A percentile compares a stretch with the other conserved stretches of the same genome.
Conservation (phyloP, 108 stramenopile genomes). For the Nitzschia palea region DNA sequence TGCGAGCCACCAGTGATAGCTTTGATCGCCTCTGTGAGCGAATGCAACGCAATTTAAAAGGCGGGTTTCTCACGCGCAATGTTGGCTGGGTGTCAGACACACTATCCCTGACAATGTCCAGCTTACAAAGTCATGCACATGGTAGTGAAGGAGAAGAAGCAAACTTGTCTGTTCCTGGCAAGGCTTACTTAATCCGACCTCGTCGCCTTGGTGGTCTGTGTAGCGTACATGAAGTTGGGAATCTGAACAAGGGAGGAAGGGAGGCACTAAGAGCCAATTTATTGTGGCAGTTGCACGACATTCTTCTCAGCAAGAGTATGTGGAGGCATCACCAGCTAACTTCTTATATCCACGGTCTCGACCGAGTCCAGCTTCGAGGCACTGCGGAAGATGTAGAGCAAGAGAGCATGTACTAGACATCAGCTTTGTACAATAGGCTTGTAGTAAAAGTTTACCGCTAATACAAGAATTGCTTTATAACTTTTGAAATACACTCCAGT, state of each 20-base stretch:
- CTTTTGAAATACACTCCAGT: conserved; percentile 26
- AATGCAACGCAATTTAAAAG: conserved; percentile 40
- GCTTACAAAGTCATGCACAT: conserved; percentile 64
- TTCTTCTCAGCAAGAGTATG: conserved; percentile 78
- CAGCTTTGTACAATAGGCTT: not conserved
- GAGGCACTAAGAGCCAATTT: conserved; percentile 77
- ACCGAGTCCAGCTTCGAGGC: conserved; percentile 69
- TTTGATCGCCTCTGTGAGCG: conserved; percentile 59
- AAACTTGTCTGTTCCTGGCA: conserved; percentile 66
- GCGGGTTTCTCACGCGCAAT: conserved; percentile 44
- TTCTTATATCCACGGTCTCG: conserved; percentile 79
- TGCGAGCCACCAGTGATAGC: conserved; percentile 55
- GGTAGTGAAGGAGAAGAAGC: conserved; percentile 68
- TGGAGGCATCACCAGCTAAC: conserved; percentile 76
- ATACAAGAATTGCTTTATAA: not conserved
- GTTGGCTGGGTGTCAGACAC: conserved; percentile 77
- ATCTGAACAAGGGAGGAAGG: conserved; percentile 56
- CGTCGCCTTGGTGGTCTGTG: conserved; percentile 63
- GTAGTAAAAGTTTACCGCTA: not conserved
- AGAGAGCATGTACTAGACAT: not conserved
- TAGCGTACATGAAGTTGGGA: conserved; percentile 85
- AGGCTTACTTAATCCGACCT: conserved; percentile 73
- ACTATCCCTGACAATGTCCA: conserved; percentile 62
- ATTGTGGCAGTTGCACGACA: conserved; percentile 86
- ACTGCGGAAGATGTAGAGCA: not conserved